Evolutionary conservation across 768 basidiomycete genomes (phyloP), one percentile per base, ranked within the genome.

Genomic region (Collybia mongolica): DNA sequence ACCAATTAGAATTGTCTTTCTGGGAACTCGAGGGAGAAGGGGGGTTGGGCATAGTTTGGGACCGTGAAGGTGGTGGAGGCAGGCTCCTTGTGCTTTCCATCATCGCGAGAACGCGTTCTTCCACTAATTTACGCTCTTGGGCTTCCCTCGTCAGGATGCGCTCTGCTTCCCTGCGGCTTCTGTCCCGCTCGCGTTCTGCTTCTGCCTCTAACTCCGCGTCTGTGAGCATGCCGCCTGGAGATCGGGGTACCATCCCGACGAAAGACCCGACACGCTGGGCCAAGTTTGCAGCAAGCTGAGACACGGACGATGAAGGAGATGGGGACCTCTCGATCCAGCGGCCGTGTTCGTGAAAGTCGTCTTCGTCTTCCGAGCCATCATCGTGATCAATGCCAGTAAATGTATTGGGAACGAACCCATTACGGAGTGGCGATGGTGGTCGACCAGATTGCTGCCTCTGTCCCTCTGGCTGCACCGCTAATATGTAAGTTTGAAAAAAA

Each of bases 141-240:
- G 88, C 84, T 65, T 93, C 91, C 46, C 67, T 74, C 0, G 76
- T 83, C 23, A 93, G 68, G 54, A 93, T 93, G 1, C 73, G 76
- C 63, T 93, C 90, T 1, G 90, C 90, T 62, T 92, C 89, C 35
- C 82, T 73, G 51, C 91, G 72, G 56, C 85, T 87, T 38, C 75
- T 71, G 56, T 92, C 90, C 39, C 90, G 80, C 63, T 92, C 90
- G 22, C 82, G 72, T 51, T 86, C 80, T 7, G 88, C 90, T 54
- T 91, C 86, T 2, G 87, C 88, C 66, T 92, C 90, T 7, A 93
- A 67, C 61, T 93, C 88, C 0, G 85, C 88, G 60, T 91, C 88
- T 1, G 84, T 80, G 2, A 80, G 87, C 59, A 77, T 65, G 4
- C 56, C 56, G 26, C 60, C 55, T 6, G 71, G 65, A 6, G 73